Conservation (phyloP, 176 grass and related monocot species). For the Ensete ventricosum region DNA sequence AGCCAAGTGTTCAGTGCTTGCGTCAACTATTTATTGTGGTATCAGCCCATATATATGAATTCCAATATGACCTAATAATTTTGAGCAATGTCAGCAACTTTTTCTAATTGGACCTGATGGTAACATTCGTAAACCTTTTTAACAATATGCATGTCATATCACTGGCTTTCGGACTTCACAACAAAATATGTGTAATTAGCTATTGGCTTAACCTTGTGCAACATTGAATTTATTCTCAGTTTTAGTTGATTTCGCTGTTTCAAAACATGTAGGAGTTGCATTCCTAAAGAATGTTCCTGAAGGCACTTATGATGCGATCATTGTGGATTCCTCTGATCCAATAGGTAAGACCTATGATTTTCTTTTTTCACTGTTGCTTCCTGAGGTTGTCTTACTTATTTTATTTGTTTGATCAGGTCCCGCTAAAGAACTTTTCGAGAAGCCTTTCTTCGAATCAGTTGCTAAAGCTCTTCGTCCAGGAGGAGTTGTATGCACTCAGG, state of each 20-base stretch:
- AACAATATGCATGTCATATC: no score
- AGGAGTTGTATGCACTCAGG: slow-evolving; percentile 89
- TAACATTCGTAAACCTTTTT: no score
- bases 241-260: slow-evolving; percentile 9
- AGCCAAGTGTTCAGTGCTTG: no score
- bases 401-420: slow-evolving; percentile 36
- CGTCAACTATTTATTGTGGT: no score
- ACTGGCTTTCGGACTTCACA: no score
- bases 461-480: slow-evolving; percentile 69
- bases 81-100: no score
- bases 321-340: slow-evolving; percentile 91
- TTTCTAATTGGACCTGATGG: no score
- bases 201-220: no score
- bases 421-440: slow-evolving; percentile 94
- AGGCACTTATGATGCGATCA: slow-evolving; percentile 86
- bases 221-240: slow-evolving; percentile 5
- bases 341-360: slow-evolving; percentile 36
- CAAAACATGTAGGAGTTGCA: slow-evolving; percentile 51
- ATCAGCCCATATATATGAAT: no score
- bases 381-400: neutral
- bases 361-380: neutral
- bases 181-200: no score
- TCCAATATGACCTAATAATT: no score
- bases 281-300: slow-evolving; percentile 66
- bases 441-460: slow-evolving; percentile 83